Percentiles rank a stretch among this genome's conserved stretches.
Conservation (phyloP, 1,139 yeast species). For the Scheffersomyces titani region DNA sequence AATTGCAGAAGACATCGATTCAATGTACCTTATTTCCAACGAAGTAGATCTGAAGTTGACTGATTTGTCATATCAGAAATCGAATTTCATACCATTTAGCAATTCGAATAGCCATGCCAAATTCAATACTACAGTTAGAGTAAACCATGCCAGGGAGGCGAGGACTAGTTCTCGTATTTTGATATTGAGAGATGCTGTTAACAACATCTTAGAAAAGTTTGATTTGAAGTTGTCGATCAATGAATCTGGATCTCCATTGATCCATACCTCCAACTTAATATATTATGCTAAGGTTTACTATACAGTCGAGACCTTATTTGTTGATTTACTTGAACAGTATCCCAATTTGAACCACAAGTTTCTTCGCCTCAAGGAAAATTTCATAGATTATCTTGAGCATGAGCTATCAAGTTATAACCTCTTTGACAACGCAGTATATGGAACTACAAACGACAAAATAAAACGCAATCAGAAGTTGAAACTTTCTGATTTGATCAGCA, state of each 20-base stretch:
- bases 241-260: slow-evolving; percentile 7
- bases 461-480: slow-evolving; percentile 15
- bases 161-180: slow-evolving; percentile 15
- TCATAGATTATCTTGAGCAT: slow-evolving; percentile 22
- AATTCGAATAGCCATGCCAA: slow-evolving; percentile 19
- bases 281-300: slow-evolving; percentile 38
- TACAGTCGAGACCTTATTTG: slow-evolving; percentile 29
- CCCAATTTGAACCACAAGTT: slow-evolving; percentile 19
- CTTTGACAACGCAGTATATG: slow-evolving; percentile 9
- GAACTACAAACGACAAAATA: slow-evolving; percentile 16
- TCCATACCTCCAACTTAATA: slow-evolving; percentile 32
- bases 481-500: slow-evolving; percentile 3
- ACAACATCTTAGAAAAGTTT: slow-evolving; percentile 26
- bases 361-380: slow-evolving; percentile 23
- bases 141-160: slow-evolving; percentile 10
- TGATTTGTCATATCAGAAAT: slow-evolving; percentile 33
- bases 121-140: slow-evolving; percentile 22
- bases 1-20: slow-evolving; percentile 68
- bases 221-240: slow-evolving; percentile 20
- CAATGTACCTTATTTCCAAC: slow-evolving; percentile 47
- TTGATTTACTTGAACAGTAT: slow-evolving; percentile 18
- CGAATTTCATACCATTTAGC: slow-evolving; percentile 30
- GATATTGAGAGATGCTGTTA: slow-evolving; percentile 31
- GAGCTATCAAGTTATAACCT: slow-evolving; percentile 27
- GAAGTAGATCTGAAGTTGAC: slow-evolving; percentile 29